Conservation (phyloP, 2,329 filamentous ascomycete species). For the Paraconiothyrium sp. region DNA sequence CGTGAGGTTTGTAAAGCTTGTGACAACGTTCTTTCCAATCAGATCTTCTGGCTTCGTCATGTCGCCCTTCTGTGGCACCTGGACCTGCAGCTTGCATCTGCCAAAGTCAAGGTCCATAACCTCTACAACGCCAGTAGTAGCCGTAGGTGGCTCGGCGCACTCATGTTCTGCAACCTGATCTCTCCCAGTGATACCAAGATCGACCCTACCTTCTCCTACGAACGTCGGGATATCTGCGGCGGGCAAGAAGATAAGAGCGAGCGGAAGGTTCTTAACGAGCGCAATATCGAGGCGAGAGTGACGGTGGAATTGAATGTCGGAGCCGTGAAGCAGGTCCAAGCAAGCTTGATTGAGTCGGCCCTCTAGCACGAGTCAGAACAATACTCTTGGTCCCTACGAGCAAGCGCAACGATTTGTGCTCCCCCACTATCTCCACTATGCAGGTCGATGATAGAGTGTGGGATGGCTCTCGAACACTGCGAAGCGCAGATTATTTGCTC, state of each 20-base stretch:
- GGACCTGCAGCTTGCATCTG: constrained; percentile 92
- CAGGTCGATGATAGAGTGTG: background rate
- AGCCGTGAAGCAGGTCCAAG: constrained; percentile 89
- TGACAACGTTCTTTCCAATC: constrained; percentile 91
- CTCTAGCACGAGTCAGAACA: constrained; percentile 65
- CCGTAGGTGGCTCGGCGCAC: constrained; percentile 62
- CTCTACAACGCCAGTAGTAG: constrained; percentile 73
- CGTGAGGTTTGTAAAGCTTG: constrained; percentile 89
- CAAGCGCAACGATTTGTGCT: background rate
- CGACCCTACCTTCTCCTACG: constrained; percentile 91
- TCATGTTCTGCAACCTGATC: constrained; percentile 95
- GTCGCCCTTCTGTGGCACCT: constrained; percentile 86
- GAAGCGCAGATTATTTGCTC: background rate
- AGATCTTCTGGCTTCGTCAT: constrained; percentile 77
- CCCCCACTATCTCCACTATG: background rate
- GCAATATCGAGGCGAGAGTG: constrained; percentile 97
- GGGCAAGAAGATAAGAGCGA: constrained; percentile 95
- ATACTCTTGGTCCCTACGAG: background rate
- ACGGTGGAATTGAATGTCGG: constrained; percentile 95
- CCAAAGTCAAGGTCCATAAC: constrained; percentile 93
- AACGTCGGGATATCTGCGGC: constrained; percentile 98
- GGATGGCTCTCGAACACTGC: no score
- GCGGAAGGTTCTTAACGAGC: constrained; percentile 94
- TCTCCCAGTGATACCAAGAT: constrained; percentile 91
- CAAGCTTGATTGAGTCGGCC: constrained; percentile 88